Percentiles rank a stretch among this genome's conserved stretches.
Evolutionary conservation across 2,329 filamentous ascomycete species (phyloP).

Genomic region (Beauveria scarabaeidicola): DNA sequence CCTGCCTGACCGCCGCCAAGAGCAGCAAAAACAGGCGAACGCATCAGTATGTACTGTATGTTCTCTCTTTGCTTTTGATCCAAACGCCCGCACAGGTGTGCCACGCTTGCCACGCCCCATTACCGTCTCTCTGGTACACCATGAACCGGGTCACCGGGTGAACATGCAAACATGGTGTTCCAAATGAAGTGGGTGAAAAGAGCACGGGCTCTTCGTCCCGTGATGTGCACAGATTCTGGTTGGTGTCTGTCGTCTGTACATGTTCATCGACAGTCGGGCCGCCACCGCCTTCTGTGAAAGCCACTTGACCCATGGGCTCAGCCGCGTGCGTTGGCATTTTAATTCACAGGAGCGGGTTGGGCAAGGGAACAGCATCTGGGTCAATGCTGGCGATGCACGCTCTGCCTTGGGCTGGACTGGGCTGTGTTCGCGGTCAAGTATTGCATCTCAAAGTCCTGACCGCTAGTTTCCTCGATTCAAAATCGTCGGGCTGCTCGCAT

Average conservation of each 20-base stretch:
- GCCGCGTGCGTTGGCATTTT: constrained; percentile 7
- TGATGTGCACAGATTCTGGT: neutral
- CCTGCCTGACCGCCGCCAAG: constrained; percentile 1
- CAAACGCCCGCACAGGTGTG: constrained; percentile 2
- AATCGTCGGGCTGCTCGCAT: neutral
- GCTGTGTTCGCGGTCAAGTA: constrained; percentile 1
- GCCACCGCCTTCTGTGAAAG: constrained; percentile 7
- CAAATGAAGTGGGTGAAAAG: neutral
- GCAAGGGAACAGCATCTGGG: neutral
- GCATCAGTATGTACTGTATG: neutral
- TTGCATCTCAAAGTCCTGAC: constrained; percentile 1
- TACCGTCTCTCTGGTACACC: neutral
- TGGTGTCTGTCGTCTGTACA: neutral
- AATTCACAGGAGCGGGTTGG: neutral
- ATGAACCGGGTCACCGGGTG: constrained; percentile 4
- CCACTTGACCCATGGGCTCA: constrained; percentile 3
- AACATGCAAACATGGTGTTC: constrained; percentile 10
- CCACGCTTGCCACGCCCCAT: constrained; percentile 3
- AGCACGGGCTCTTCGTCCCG: neutral
- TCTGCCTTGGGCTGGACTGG: constrained; percentile 6
- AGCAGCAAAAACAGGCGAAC: neutral
- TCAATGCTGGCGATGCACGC: neutral
- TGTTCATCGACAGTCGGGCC: constrained; percentile 4
- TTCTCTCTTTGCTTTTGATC: constrained; percentile 5
- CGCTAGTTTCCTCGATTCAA: constrained; percentile 2